Base-by-base conservation (phyloP, 768 basidiomycete genomes). In the Omphalotus guepiniiformis region DNA sequence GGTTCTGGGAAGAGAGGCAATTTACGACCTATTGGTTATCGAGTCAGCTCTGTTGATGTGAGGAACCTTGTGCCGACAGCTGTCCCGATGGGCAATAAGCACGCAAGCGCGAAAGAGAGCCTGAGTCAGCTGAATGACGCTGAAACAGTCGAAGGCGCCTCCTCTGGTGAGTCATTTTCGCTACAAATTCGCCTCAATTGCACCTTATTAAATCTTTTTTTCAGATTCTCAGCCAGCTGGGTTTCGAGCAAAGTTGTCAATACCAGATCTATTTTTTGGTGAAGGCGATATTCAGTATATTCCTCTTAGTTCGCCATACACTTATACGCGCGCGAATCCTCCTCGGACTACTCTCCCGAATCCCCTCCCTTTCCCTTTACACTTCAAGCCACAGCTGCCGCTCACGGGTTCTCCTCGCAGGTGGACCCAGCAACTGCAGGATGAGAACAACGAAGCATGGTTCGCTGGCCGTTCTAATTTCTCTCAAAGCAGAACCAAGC, bases 1-100 rank as follows among this genome's bases (percentile, higher is more conserved):
- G 43, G 15, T 36, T 22, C 45, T 18, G 22, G 28, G 8, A 35
- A 6, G 13, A 36, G 18, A 36, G 48, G 44, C 49, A 62, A 53
- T 45, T 59, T 65, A 53, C 61, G 54, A 42, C 68, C 67, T 27
- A 59, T 70, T 36, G 74, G 76, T 12, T 70, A 70, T 52, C 74
- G 79, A 41, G 75, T 67, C 16, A 62, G 58, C 49, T 44, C 68
- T 43, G 52, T 61, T 40, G 75, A 79, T 47, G 73, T 79, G 45
- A 63, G 62, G 46, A 59, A 55, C 27, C 74, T 80, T 55, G 63
- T 71, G n/a, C 54, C 55, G 32, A 52, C 47, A 27, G 44, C 58
- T 18, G 23, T 44, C 44, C 26, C 35, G 21, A 44, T 35, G 32
- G 15, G 35, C 21, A 46, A 16, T 27, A 16, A 25, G 44, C 35